phyloP scores from a whole-genome alignment of 805 yeast species.

The Blastobotrys terrestris region DNA sequence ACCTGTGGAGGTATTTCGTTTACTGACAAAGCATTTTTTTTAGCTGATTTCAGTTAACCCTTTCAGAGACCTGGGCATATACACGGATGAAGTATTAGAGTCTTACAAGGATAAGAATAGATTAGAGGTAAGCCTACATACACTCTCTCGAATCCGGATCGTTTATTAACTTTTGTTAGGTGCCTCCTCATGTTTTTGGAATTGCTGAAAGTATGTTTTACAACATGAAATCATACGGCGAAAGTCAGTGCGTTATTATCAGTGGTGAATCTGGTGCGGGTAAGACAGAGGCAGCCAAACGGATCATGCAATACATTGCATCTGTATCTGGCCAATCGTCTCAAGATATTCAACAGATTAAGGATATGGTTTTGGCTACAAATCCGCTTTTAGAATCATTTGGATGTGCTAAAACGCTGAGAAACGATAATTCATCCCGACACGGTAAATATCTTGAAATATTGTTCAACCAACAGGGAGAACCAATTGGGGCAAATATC shows the following conservation, averaged over 20 bases:
- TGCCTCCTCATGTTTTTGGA: slow-evolving; percentile 97
- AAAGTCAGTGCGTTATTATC: slow-evolving; percentile 94
- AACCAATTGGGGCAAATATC: slow-evolving; percentile 92
- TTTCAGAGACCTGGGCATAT: slow-evolving; percentile 91
- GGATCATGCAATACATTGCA: slow-evolving; percentile 93
- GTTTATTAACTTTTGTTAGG: background rate
- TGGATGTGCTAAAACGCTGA: slow-evolving; percentile 88
- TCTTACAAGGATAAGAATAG: slow-evolving; percentile 88
- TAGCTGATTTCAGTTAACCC: slow-evolving; percentile 92
- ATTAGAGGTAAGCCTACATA: slow-evolving; percentile 66
- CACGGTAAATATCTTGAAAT: slow-evolving; percentile 94
- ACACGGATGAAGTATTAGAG: slow-evolving; percentile 69
- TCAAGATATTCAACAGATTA: slow-evolving; percentile 73
- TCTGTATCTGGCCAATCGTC: slow-evolving; percentile 71
- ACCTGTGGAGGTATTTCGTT: background rate
- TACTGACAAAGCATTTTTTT: slow-evolving; percentile 43
- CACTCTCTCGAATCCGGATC: no score
- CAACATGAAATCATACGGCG: slow-evolving; percentile 88
- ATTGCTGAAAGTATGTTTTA: slow-evolving; percentile 97
- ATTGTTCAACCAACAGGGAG: slow-evolving; percentile 70
- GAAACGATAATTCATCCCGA: slow-evolving; percentile 85
- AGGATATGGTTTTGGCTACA: slow-evolving; percentile 97
- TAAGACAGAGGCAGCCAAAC: slow-evolving; percentile 95
- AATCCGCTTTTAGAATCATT: slow-evolving; percentile 87
- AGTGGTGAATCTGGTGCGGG: slow-evolving; percentile 99